Base-by-base conservation (phyloP, 2,329 filamentous ascomycete species). In the Monosporascus ibericus region DNA sequence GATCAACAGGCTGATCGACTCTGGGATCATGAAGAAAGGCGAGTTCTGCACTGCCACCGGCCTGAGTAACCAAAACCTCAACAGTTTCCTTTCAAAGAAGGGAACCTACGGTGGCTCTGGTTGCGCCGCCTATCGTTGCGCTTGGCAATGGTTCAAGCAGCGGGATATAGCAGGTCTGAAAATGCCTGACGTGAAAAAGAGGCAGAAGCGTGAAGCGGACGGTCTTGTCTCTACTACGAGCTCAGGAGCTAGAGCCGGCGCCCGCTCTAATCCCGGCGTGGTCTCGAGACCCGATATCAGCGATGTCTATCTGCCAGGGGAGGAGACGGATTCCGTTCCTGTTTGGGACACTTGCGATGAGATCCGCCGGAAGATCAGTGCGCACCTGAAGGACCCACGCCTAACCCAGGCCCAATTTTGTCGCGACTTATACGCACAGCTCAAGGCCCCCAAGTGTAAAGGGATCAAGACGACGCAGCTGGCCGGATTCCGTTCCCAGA, bases 341-440 rank as follows among this genome's bases (percentile, higher is more conserved):
- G 66, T 84, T 17, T 82, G 68, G 59, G 79, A 85, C 55, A 77
- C 75, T 3, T 84, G 80, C 66, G 77, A 84, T 61, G 76, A 78
- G 49, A 62, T 84, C 25, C 75, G 80, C 24, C 70, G 67, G 54
- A 84, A 84, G 66, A 81, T 84, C 62, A 70, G 69, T 34, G 72
- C 72, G 1, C 70, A 78, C 56, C 67, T 84, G 11, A 68, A 73
- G 47, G 62, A 55, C 48, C 65, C 71, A 0, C 68, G 68, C 30
- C 63, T 80, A 42, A 80, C 75, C 0, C 73, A 79, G 62, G 76
- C 79, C 0, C 67, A 66, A 15, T 77, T 84, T 62, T 63, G 63
- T 48, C 68, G 69, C 36, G 74, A 73, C 38, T 68, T 75, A 14
- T 73, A 68, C 54, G 56, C 63, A 5, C 62, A 68, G 48, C 60